phyloP scores from a whole-genome alignment of 1,139 yeast genomes.

The Hemisphaericaspora lyxosophila region DNA sequence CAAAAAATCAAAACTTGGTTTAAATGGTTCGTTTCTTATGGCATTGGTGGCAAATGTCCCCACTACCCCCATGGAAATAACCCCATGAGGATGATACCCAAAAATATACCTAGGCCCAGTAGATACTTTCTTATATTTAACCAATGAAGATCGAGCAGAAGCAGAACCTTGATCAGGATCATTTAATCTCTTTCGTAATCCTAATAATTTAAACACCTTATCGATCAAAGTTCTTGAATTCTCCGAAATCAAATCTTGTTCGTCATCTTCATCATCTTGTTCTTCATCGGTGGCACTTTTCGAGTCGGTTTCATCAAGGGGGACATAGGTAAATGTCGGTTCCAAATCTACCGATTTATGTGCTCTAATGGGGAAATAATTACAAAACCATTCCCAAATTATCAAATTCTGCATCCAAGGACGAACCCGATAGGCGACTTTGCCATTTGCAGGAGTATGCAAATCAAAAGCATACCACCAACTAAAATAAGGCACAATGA shows the following conservation, averaged over 20 bases:
- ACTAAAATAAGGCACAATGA: slow-evolving; percentile 54
- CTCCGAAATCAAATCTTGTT: slow-evolving; percentile 45
- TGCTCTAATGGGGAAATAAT: slow-evolving; percentile 78
- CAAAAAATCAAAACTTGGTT: slow-evolving; percentile 54
- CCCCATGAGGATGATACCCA: slow-evolving; percentile 97
- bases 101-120: slow-evolving; percentile 82
- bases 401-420: slow-evolving; percentile 55
- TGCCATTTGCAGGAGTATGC: slow-evolving; percentile 74
- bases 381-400: slow-evolving; percentile 74
- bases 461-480: slow-evolving; percentile 59
- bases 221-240: slow-evolving; percentile 39
- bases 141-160: neutral
- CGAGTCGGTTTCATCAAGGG: slow-evolving; percentile 18
- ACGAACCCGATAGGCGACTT: slow-evolving; percentile 57
- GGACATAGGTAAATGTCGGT: slow-evolving; percentile 63
- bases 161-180: slow-evolving; percentile 15
- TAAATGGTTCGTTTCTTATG: slow-evolving; percentile 44
- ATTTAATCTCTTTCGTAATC: slow-evolving; percentile 41
- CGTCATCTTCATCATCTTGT: slow-evolving; percentile 32
- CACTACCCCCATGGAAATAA: slow-evolving; percentile 88
- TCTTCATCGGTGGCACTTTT: slow-evolving; percentile 4
- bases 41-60: slow-evolving; percentile 87
- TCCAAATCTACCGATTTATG: slow-evolving; percentile 69
- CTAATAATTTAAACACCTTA: slow-evolving; percentile 35
- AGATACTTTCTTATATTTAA: slow-evolving; percentile 28